Evolutionary conservation across 2,329 filamentous ascomycete genomes (phyloP), one percentile per base, ranked within the genome.

Genomic region (Penicillium freii): DNA sequence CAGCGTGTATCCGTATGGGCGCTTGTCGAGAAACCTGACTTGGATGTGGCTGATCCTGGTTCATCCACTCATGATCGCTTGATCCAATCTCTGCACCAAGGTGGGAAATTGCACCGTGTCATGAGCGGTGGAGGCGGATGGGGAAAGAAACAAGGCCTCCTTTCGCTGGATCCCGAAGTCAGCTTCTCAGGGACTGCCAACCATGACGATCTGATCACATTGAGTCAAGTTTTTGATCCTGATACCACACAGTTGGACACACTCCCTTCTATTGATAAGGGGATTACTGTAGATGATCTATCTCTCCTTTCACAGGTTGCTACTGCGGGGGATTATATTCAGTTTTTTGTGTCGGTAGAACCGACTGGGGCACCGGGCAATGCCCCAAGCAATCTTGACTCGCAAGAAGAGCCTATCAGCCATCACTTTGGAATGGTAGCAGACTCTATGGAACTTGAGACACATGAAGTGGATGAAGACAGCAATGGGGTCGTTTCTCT

Each of bases 61-160:
- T 46, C 56, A 51, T 45, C 62, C 25, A 51, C 65, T 8, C 64
- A 63, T 23, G 62, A 67, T 43, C 55, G 65, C 51, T 49, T 76
- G 33, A 55, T 59, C 34, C 43, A 65, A 13, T 66, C 69, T 13
- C 63, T 77, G 33, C 61, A 58, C 5, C 62, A 61, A 19, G 74
- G 75, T 15, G 72, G 72, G 39, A 74, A 71, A 57, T 66, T 78
- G 40, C 74, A 77, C 58, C 74, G 72, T 46, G 74, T 78, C 27
- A 71, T 77, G 66, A 77, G 75, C 34, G 75, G 75, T 17, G 75
- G 75, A 36, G 75, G 75, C 40, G 75, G 75, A 58, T 78, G 75
- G 75, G 75, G 75, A n/a, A 77, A 78, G 62, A 78, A 77, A 59
- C 73, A 76, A 52, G 75, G 75, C 3, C 69, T 78, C 10, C 67